phyloP scores from a whole-genome alignment of 768 basidiomycete species.

The Boletus tylopilopsis region DNA sequence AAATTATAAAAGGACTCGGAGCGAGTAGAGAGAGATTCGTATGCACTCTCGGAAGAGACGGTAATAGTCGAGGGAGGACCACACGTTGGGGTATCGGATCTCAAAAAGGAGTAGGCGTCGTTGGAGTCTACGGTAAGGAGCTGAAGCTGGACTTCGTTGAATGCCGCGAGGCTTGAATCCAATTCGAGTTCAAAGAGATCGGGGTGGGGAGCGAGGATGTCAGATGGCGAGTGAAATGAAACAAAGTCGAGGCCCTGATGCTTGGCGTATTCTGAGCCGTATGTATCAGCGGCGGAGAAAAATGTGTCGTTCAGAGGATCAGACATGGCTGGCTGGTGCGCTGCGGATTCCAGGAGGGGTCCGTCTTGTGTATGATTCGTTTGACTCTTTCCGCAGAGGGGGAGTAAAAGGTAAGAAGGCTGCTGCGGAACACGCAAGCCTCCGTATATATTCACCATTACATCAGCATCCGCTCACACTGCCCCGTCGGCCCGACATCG shows the following conservation, averaged over 20 bases:
- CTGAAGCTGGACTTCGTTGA: constrained; percentile 61
- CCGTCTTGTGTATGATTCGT: constrained; percentile 1
- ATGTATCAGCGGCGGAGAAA: constrained; percentile 32
- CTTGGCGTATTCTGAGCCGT: constrained; percentile 37
- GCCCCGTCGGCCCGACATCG: constrained; percentile 24
- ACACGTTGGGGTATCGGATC: constrained; percentile 59
- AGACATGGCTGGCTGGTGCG: constrained; percentile 24
- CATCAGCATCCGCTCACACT: constrained; percentile 33
- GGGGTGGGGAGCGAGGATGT: constrained; percentile 73
- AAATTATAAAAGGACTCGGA: constrained; percentile 72
- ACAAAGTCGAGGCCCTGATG: constrained; percentile 57
- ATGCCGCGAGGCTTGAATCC: constrained; percentile 63
- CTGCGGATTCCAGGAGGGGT: constrained; percentile 30
- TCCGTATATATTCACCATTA: constrained; percentile 33
- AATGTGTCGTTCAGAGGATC: constrained; percentile 31
- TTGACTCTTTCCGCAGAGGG: constrained; percentile 13
- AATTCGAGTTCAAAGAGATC: constrained; percentile 84
- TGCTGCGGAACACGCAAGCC: constrained; percentile 35
- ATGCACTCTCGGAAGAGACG: constrained; percentile 72
- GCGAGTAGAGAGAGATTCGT: constrained; percentile 63
- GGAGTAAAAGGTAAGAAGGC: constrained; percentile 3
- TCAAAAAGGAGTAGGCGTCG: constrained; percentile 61
- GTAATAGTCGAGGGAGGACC: constrained; percentile 79
- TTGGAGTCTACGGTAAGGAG: constrained; percentile 61
- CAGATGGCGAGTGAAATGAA: constrained; percentile 64